Conservation (phyloP, 2,329 filamentous ascomycete species). For the Diatrype stigma region DNA sequence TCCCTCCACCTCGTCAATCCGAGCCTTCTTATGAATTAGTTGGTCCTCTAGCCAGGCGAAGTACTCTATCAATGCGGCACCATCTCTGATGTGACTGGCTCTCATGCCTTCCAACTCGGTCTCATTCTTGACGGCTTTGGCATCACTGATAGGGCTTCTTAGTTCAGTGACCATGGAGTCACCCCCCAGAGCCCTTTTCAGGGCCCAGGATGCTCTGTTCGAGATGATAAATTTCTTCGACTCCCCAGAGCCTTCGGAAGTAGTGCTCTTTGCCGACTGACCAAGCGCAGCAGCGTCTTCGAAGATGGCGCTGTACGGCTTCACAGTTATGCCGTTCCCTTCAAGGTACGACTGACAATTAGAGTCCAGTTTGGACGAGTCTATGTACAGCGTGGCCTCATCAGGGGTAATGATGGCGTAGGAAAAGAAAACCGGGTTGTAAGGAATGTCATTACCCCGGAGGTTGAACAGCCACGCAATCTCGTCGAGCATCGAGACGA, state of each 20-base stretch:
- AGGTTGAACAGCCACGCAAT: conserved; percentile 99
- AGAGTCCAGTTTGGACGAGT: conserved; percentile 69
- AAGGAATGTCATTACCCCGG: conserved; percentile 89
- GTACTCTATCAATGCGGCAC: conserved; percentile 83
- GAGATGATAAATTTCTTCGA: conserved; percentile 76
- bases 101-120: conserved; percentile 89
- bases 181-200: conserved; percentile 81
- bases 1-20: conserved; percentile 83
- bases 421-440: conserved; percentile 97
- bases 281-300: conserved; percentile 67
- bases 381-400: conserved; percentile 76
- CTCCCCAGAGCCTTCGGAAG: conserved; percentile 25
- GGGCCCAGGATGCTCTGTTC: conserved; percentile 86
- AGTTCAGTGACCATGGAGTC: conserved; percentile 81
- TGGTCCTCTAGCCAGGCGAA: conserved; percentile 97
- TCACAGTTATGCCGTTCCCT: conserved; percentile 65
- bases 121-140: conserved; percentile 93
- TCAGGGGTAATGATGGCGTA: conserved; percentile 83
- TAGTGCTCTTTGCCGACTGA: conserved; percentile 30
- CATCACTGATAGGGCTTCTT: conserved; percentile 80
- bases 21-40: conserved; percentile 66
- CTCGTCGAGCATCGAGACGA: conserved; percentile 94
- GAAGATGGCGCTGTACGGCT: conserved; percentile 81
- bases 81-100: conserved; percentile 88
- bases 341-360: conserved; percentile 68